Evolutionary conservation across 148 eudicot genomes (phyloP).

Genomic region (Rheum nobile): DNA sequence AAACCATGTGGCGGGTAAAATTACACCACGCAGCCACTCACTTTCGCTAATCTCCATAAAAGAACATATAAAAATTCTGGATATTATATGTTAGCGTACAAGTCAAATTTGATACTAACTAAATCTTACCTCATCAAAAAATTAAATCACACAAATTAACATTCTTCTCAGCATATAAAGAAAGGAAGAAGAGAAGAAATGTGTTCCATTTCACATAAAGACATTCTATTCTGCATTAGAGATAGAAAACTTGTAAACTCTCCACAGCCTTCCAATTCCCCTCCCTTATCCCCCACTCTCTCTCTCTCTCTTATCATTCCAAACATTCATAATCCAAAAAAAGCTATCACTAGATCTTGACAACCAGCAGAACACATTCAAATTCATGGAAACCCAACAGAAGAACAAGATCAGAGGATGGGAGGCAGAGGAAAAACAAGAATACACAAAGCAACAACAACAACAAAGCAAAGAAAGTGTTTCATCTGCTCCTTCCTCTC

Average conservation of each 20-base stretch:
- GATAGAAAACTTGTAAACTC: constrained; percentile 1
- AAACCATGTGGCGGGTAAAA: too few relatives aligned
- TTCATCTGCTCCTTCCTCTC: constrained; percentile 25
- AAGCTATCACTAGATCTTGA: not conserved
- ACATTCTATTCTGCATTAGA: constrained; percentile 4
- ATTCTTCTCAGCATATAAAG: not conserved
- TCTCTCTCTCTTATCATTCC: not conserved
- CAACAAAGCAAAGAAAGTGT: constrained; percentile 6
- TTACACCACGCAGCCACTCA: too few relatives aligned
- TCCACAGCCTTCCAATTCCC: constrained; percentile 6
- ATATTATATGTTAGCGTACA: too few relatives aligned
- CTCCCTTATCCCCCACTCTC: constrained; percentile 4
- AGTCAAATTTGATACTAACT: too few relatives aligned
- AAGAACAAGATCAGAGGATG: not conserved
- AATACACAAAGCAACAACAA: not conserved
- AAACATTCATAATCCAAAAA: not conserved
- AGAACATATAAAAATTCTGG: too few relatives aligned
- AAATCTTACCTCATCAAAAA: too few relatives aligned
- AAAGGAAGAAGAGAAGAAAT: not conserved
- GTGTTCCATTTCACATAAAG: constrained; percentile 6
- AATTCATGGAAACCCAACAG: constrained; percentile 20
- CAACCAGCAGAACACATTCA: not conserved
- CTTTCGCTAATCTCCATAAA: too few relatives aligned
- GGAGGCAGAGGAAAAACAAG: not conserved
- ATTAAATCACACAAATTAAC: not conserved